Conservation (phyloP, 202 grass and related monocot species). For the Setaria viridis region DNA sequence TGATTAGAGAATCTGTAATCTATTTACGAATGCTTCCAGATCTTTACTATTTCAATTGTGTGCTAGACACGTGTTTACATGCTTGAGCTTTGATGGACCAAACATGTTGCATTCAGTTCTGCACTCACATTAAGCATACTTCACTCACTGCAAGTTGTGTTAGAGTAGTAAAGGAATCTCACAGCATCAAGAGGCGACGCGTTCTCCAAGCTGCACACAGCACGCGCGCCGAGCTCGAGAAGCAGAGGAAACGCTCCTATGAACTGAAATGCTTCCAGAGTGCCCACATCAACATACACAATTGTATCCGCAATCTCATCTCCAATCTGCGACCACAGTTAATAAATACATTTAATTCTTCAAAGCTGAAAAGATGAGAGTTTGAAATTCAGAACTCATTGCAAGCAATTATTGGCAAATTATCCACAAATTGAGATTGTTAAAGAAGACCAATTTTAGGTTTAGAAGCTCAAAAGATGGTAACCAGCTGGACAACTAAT, state of each 20-base stretch:
- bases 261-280: slow-evolving; percentile 83
- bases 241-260: slow-evolving; percentile 77
- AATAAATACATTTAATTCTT: neutral
- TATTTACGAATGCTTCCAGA: neutral
- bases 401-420: neutral
- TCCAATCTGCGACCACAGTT: slow-evolving; percentile 62
- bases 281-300: slow-evolving; percentile 76
- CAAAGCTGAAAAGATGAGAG: neutral
- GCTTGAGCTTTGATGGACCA: neutral
- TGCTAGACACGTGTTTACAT: neutral
- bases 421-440: neutral
- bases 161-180: slow-evolving; percentile 30
- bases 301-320: slow-evolving; percentile 67
- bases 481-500: neutral
- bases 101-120: neutral
- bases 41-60: neutral
- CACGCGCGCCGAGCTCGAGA: slow-evolving; percentile 69
- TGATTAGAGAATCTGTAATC: neutral
- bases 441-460: neutral
- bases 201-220: slow-evolving; percentile 77
- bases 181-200: slow-evolving; percentile 78
- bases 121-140: neutral
- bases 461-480: neutral
- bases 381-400: neutral
- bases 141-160: neutral